Evolutionary conservation across 305 asterid species (phyloP).

Genomic region (Vinca major): DNA sequence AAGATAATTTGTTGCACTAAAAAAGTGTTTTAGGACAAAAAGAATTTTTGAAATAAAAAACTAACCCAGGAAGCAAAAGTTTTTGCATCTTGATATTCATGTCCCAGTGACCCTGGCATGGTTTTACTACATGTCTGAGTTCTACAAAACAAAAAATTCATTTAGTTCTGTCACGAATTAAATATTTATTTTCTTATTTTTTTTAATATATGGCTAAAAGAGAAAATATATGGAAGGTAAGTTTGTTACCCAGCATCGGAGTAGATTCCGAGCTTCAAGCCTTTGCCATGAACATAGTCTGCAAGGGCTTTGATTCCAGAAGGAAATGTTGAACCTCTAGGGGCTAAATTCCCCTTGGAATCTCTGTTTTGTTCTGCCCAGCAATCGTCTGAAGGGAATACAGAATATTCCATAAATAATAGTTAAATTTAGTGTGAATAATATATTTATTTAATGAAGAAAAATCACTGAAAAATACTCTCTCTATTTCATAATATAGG

Average conservation of each 20-base stretch:
- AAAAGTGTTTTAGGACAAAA: too few species aligned
- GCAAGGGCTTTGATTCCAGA: constrained; percentile 82
- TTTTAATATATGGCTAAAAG: too few species aligned
- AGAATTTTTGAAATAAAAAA: background rate
- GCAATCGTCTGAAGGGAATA: constrained; percentile 54
- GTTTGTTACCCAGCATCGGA: constrained; percentile 54
- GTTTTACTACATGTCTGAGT: constrained; percentile 60
- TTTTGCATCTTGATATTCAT: constrained; percentile 80
- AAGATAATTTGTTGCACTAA: too few species aligned
- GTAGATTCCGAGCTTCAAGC: constrained; percentile 66
- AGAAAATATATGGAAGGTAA: too few species aligned
- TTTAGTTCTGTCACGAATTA: too few species aligned
- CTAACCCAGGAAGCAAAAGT: constrained; percentile 87
- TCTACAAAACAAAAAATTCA: constrained; percentile 23
- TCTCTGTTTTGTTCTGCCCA: constrained; percentile 81
- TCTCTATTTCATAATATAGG: too few species aligned
- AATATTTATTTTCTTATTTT: too few species aligned
- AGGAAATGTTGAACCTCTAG: constrained; percentile 60
- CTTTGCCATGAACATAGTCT: constrained; percentile 69
- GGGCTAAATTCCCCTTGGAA: constrained; percentile 54
- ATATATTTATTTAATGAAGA: background rate
- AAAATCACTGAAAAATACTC: too few species aligned
- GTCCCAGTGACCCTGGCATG: constrained; percentile 92
- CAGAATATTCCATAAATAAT: background rate
- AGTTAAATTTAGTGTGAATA: too few species aligned